Base-by-base conservation (phyloP, 2,329 filamentous ascomycete genomes). In the Trichoderma hamatum region DNA sequence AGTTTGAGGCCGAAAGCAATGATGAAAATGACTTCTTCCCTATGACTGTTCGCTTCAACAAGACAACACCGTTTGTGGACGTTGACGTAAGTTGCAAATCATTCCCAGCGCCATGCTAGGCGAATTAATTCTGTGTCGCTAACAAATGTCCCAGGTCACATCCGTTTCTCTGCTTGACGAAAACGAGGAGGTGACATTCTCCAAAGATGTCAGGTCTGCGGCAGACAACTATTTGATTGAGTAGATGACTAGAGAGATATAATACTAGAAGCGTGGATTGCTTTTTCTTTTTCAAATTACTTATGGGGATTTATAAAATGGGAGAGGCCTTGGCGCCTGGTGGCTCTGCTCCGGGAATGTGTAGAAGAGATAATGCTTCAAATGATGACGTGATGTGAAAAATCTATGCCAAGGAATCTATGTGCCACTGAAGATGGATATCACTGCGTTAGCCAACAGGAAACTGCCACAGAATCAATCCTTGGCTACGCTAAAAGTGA, bases 11-110 rank as follows among this genome's bases (percentile, higher is more conserved):
- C 1, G 89, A 92, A 78, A 92, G 92, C 13, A 88, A 89, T 67
- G 92, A 94, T 73, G 96, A 98, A 78, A 90, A 93, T 68, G 94
- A 97, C 75, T 98, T 98, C 84, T 99, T 99, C 89, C 96, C 96
- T 1, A 98, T 99, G 94, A 91, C 88, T 66, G 90, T 98, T 70
- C 88, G 90, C 67, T 99, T 99, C 82, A 90, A 88, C 72, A 97
- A 97, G 86, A 87, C 89, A 52, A 88, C 86, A 69, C 95, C 96
- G 32, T 97, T 93, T 79, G 87, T 98, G 62, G 93, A 97, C 75
- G 92, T 99, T 72, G 94, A 97, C 82, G 95, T 98, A 85, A 90
- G 91, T 87, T 71, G 3, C 4, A 6, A 19, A 9, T 19, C 26
- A 7, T 28, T 9, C 2, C n/a, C 24, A 9, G 9, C 58, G 3